Evolutionary conservation across 2,329 filamentous ascomycete species (phyloP), one percentile per base, ranked within the genome.

Genomic region (Aspergillus piperis): DNA sequence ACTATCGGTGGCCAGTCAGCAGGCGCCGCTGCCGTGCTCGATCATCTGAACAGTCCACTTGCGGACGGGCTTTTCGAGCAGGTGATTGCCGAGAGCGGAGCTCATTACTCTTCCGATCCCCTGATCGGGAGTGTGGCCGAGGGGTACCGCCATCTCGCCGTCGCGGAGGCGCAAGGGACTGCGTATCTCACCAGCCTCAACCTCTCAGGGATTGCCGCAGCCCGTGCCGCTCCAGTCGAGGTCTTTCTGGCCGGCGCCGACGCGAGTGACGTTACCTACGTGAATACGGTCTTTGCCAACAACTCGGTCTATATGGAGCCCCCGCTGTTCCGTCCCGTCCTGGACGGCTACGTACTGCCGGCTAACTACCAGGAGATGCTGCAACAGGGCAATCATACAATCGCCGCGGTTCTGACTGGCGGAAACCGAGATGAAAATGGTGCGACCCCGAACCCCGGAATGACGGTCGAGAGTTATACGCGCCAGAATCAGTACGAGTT

Each of bases 181-280:
- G 61, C 61, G 1, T 82, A 78, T 66, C 68, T 82, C 5, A 58
- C 62, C 2, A 58, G 75, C 0, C 61, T 77, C 10, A 79, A 79
- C 41, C 77, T 79, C 23, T 70, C 68, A 32, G 75, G 72, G 4
- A 66, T 82, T 44, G 72, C 73, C 19, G 72, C 79, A 64, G 75
- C 78, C 6, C 75, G 80, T 3, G 62, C 73, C 13, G 64, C 80
- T 17, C 66, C 77, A 2, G 77, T 72, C 4, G 66, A 70, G 1
- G 64, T 66, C 1, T 65, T 82, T 2, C 73, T 79, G 17, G 59
- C 61, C 6, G 59, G 61, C 3, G 66, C 61, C 39, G 58, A 51
- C 3, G 49, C 56, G 10, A 57, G 27, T 13, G 68, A 72, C 36
- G 64, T 64, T 15, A 65, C 23, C 25, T 64, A 64, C 27, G 66